A percentile compares a stretch with the other conserved stretches of the same genome.
phyloP scores from a whole-genome alignment of 768 basidiomycete genomes.

The Mycena indigotica region DNA sequence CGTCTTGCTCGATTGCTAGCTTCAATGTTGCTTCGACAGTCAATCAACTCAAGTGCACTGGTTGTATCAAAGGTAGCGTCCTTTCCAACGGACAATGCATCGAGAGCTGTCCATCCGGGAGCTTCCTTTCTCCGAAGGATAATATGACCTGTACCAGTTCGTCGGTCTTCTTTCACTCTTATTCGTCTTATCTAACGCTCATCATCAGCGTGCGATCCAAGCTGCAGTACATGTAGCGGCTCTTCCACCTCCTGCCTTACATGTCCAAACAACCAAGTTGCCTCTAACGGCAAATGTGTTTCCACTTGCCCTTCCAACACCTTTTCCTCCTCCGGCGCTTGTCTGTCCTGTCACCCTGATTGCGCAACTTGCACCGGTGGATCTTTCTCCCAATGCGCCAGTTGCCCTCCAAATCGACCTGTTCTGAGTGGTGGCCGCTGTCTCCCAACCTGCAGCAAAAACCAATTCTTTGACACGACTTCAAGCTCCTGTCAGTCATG shows the following conservation, averaged over 20 bases:
- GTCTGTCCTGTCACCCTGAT: conserved; percentile 81
- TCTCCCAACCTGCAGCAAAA: conserved; percentile 72
- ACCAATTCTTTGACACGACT: conserved; percentile 71
- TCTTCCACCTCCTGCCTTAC: conserved; percentile 72
- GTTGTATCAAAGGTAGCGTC: conserved; percentile 75
- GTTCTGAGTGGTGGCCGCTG: conserved; percentile 78
- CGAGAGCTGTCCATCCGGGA: conserved; percentile 68
- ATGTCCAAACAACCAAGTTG: conserved; percentile 67
- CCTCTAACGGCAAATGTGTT: conserved; percentile 74
- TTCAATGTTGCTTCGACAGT: conserved; percentile 71
- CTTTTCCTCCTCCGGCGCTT: conserved; percentile 65
- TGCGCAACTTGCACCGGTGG: conserved; percentile 82
- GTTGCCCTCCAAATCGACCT: conserved; percentile 67
- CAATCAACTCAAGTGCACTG: conserved; percentile 70
- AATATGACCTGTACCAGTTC: conserved; percentile 74
- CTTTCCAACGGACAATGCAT: conserved; percentile 74
- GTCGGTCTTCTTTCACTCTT: conserved; percentile 31
- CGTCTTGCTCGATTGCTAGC: conserved; percentile 70
- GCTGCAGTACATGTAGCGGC: conserved; percentile 73
- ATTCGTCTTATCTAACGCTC: conserved; percentile 7
- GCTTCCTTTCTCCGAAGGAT: conserved; percentile 70
- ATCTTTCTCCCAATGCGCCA: conserved; percentile 77
- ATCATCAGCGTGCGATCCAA: conserved; percentile 60
- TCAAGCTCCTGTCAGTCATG: conserved; percentile 69
- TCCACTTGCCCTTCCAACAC: conserved; percentile 72